These are phyloP conservation scores for Nothophytophthora sp. DNA, from an alignment of 352 stramenopile genomes.

Conservation along the genomic window DNA sequence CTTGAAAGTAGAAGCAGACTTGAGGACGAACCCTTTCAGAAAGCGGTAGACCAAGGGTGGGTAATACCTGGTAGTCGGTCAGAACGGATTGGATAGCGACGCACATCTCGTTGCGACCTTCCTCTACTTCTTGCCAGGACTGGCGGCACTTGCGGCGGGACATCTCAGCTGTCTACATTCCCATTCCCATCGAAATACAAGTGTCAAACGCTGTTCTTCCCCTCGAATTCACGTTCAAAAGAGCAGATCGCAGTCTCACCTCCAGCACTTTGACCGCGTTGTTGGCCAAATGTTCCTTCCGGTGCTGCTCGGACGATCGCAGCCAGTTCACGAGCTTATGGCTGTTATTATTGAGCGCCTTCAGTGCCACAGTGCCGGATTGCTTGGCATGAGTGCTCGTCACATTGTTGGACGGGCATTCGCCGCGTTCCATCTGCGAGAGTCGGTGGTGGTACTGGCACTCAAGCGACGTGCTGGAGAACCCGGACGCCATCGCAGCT, in stretches of 20 bases:
- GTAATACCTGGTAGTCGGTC: conserved; percentile 85
- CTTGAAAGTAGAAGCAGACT: too few relatives aligned
- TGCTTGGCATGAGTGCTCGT: conserved; percentile 8
- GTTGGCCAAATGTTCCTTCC: conserved; percentile 68
- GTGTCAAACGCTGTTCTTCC: too few relatives aligned
- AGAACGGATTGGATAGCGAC: conserved; percentile 67
- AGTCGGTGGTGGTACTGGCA: conserved; percentile 61
- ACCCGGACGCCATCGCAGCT: conserved; percentile 69
- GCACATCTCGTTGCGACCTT: conserved; percentile 68
- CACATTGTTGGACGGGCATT: conserved; percentile 9
- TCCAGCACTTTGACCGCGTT: conserved; percentile 61
- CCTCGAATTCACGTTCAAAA: too few relatives aligned
- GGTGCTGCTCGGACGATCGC: conserved; percentile 59
- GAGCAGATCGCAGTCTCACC: conserved; percentile 24
- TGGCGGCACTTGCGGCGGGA: conserved; percentile 60
- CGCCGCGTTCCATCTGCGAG: conserved; percentile 32
- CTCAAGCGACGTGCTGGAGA: conserved; percentile 73
- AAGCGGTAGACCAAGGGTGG: too few relatives aligned
- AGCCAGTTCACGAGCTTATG: conserved; percentile 85
- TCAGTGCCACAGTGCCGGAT: conserved; percentile 10
- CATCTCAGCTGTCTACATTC: conserved; percentile 69
- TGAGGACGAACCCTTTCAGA: too few relatives aligned
- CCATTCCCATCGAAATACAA: neutral
- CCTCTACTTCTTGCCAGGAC: conserved; percentile 65
- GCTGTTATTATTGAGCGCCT: conserved; percentile 60